Base-by-base conservation (phyloP, 768 basidiomycete species). In the Mycena latifolia region DNA sequence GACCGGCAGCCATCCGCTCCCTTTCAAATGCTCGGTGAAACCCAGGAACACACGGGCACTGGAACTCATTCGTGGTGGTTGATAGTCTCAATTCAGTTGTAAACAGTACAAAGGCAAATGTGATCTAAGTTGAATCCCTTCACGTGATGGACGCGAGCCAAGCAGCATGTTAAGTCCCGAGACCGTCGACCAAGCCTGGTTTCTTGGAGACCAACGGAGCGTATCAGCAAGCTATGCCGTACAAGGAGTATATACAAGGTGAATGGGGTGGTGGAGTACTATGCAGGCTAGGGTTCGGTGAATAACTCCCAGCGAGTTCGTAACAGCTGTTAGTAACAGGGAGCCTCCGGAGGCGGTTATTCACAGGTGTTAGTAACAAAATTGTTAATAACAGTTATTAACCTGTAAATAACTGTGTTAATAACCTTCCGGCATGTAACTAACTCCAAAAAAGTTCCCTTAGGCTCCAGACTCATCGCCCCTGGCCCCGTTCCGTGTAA, bases 371-470 rank as follows among this genome's bases (percentile, higher is more conserved):
- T n/a, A n/a, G n/a, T n/a, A n/a, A n/a, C n/a, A n/a, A n/a, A n/a
- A 47, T 47, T 47, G 46, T 47, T 47, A 25, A 47, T 47, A 47
- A 47, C 46, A 25, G 46, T 25, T 47, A 47, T 25, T 47, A 47
- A 47, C 46, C 22, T 47, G 46, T 47, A 12, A 47, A 27, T 25
- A 47, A 24, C 24, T 25, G 3, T n/a, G 41, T 43, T 43, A 43
- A n/a, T 43, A 43, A 43, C 41, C 6, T 43, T 43, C 20, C 18
- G 41, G 41, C 4, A 5, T 5, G 41, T n/a, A 43, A 43, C 5
- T 25, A 47, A 27, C 25, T 47, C 24, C 5, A 25, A 47, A 47
- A 37, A 7, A 37, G 37, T 37, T 17, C 37, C 15, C 9, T n/a
- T 37, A 37, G 37, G 37, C 15, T 7, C 15, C 37, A 37, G 37